Percentiles rank a stretch among this genome's conserved stretches.
Conservation (phyloP, 768 basidiomycete genomes). For the Panus rudis region DNA sequence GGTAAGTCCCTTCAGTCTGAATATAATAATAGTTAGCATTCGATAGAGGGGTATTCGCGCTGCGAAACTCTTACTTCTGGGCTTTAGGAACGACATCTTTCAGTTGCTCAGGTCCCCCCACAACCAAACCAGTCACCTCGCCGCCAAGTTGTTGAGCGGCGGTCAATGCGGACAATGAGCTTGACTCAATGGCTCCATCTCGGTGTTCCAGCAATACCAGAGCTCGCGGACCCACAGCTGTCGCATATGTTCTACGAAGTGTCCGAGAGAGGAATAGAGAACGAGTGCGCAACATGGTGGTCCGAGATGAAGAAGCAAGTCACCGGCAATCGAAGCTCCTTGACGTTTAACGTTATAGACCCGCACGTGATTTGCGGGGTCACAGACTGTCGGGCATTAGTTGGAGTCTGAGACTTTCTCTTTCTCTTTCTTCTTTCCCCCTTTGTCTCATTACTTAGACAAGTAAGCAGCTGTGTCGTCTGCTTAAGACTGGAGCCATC, state of each 20-base stretch:
- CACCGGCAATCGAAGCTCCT: too few relatives aligned
- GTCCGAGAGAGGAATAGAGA: constrained; percentile 4
- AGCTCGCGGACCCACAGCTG: constrained; percentile 57
- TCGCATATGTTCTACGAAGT: constrained; percentile 45
- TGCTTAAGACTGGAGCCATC: too few relatives aligned
- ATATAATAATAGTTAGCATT: not conserved
- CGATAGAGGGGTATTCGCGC: not conserved
- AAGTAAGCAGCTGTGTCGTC: too few relatives aligned
- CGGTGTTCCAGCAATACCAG: constrained; percentile 90
- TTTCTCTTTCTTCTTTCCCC: too few relatives aligned
- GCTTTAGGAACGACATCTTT: constrained; percentile 61
- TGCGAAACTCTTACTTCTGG: constrained; percentile 56
- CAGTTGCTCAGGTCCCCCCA: constrained; percentile 66
- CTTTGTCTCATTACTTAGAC: too few relatives aligned
- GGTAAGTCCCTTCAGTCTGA: constrained; percentile 62
- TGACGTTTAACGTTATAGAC: too few relatives aligned
- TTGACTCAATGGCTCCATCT: constrained; percentile 73
- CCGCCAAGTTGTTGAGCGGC: constrained; percentile 86
- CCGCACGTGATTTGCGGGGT: too few relatives aligned
- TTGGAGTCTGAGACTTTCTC: too few relatives aligned
- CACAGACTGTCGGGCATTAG: too few relatives aligned
- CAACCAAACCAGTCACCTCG: constrained; percentile 70
- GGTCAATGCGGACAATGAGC: constrained; percentile 84
- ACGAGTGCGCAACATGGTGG: constrained; percentile 17
- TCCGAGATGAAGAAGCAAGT: too few relatives aligned